Base-by-base conservation (phyloP, 2,329 filamentous ascomycete genomes). In the Fusarium clavum region DNA sequence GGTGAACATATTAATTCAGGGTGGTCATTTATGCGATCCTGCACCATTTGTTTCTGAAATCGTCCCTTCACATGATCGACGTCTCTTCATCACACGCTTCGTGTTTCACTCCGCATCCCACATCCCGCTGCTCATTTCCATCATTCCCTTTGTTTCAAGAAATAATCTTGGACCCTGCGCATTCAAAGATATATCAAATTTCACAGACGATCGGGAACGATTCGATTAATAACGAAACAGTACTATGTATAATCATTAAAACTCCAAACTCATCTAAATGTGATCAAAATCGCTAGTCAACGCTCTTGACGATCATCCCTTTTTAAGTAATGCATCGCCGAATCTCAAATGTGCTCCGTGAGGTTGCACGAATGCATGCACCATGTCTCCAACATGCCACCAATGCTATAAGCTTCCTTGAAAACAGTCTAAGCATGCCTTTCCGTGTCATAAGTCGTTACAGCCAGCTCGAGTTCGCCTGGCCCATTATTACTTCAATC, bases 361-460 rank as follows among this genome's bases (percentile, higher is more conserved):
- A 74, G 69, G 71, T 51, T 64, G 58, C 69, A 70, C 61, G 18
- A 54, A 54, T 67, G 56, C 45, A 66, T 68, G 57, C 45, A 61
- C 59, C 67, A 64, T 68, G 54, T 74, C 62, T 65, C 59, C 64
- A 73, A 68, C 53, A 48, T 73, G 61, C 62, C 63, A 57, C 27
- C 58, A 57, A 67, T 70, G 70, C 65, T 58, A 52, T 51, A 57
- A 52, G 24, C n/a, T 45, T 51, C 46, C 43, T 51, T 49, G 43
- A 56, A 49, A 62, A 57, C 57, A 64, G 57, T 71, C 69, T 71
- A 72, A 57, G 56, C 71, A 65, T 61, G 40, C 45, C 68, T 58
- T 46, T 45, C 51, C 61, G 51, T 64, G 60, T 75, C 73, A 60
- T 75, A 74, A 73, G 44, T 71, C 68, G 56, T 71, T 58, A 71